Base-by-base conservation (phyloP, 1,139 yeast species). In the Yamadazyma mexicana region DNA sequence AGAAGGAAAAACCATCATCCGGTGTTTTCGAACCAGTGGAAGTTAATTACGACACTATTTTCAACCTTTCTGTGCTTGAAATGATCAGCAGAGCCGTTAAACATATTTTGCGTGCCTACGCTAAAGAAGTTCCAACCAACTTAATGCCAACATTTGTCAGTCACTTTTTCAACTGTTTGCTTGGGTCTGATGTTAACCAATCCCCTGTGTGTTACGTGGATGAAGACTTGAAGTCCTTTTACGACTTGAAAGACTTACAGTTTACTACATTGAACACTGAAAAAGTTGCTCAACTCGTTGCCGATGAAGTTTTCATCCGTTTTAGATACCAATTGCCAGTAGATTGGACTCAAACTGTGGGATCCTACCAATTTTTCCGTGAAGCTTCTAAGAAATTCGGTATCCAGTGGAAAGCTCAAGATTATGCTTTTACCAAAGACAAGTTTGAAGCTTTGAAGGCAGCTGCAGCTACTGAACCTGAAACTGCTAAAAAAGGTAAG, bases 301-400 rank as follows among this genome's bases (percentile, higher is more conserved):
- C 63, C 9, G 53, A 61, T 15, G 84, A 84, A 52, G 89, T 83
- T 4, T 60, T 45, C 30, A 44, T 58, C 33, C 79, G 88, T 56
- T 91, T 79, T 73, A 79, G 95, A 63, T 77, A 69, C 56, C 52
- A 58, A 0, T 69, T 88, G 37, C 68, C 81, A 3, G 61, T 55
- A 1, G 61, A 69, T 41, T 83, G 87, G 84, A 42, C 62, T 28
- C 41, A 51, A 3, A 37, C 51, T 1, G 49, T 73, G 34, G 64
- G 61, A 31, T 71, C 75, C 12, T 49, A 65, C 22, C 75, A 76
- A 43, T 58, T 88, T 40, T 69, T 87, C 56, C 79, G 92, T 65
- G 88, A 83, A 48, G 72, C 89, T 45, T 82, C 96, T 12, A 55
- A 72, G 40, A 84, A 86, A 62, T 79, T 83, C 50, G 98, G 98